Evolutionary conservation across 1,139 yeast species (phyloP), one percentile per base, ranked within the genome.

Genomic region (Magnusiomyces magnusii): DNA sequence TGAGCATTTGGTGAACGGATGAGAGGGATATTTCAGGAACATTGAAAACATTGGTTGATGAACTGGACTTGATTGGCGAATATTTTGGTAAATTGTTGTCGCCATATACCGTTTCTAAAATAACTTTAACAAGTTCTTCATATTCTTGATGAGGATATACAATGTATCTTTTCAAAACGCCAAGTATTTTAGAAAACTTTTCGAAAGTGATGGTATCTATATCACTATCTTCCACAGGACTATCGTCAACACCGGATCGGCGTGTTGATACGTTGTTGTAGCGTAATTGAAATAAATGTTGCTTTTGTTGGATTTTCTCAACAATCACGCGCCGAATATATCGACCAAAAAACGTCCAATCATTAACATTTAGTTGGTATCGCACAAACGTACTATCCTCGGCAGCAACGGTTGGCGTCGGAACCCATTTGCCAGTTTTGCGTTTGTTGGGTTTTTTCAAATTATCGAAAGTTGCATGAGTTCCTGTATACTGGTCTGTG

Each of bases 71-170:
- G 21, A 53, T 36, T 9, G 54, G n/a, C 10, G 34, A 31, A 19
- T 39, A 41, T 5, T 54, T 31, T 24, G 49, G 49, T 23, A 44
- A 23, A 27, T 44, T 44, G 27, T 44, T 44, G 7, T 23, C 3
- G 5, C 27, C 49, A 21, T 54, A 55, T 7, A 56, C 55, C 2
- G 44, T 39, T 2, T 57, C 21, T 24, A 57, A 36, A 15, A 57
- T 47, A 15, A 63, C 57, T 36, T 60, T 56, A 7, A 66, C 60
- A n/a, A 62, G 58, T 10, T 57, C 58, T 2, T 64, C 62, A n/a
- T 60, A 57, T 47, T 65, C 56, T 2, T 58, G 54, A 50, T 67
- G 69, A 1, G 70, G 69, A 36, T 61, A 60, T 17, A 64, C 59
- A 42, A 63, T 59, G 54, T 66, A 67, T 28, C 65, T 61, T 25